Percentiles rank a stretch among this genome's conserved stretches.
Evolutionary conservation across 768 basidiomycete genomes (phyloP).

Genomic region (Agaricus blazei): DNA sequence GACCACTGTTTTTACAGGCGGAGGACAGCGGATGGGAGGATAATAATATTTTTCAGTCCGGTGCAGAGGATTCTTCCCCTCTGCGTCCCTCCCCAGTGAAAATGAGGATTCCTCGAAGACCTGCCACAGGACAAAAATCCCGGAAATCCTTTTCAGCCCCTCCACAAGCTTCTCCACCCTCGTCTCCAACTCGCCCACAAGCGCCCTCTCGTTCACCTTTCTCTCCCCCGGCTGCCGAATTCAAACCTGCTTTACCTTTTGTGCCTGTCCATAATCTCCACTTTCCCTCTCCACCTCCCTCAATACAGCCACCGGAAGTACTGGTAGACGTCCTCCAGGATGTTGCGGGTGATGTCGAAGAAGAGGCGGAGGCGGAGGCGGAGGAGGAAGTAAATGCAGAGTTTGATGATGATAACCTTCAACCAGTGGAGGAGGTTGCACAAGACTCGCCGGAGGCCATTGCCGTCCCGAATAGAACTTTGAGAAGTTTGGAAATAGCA

Average conservation of each 20-base stretch:
- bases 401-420: constrained; percentile 6
- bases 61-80: constrained; percentile 85
- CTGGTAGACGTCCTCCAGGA: constrained; percentile 13
- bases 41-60: constrained; percentile 86
- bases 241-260: constrained; percentile 17
- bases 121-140: constrained; percentile 40
- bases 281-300: background rate
- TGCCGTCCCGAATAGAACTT: constrained; percentile 32
- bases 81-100: constrained; percentile 53
- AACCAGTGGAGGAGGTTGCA: background rate
- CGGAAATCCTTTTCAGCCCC: constrained; percentile 74
- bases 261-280: background rate
- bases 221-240: constrained; percentile 14
- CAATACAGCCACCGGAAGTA: constrained; percentile 1
- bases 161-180: constrained; percentile 41
- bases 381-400: constrained; percentile 7
- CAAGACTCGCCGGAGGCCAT: constrained; percentile 7
- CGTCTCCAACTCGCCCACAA: constrained; percentile 35
- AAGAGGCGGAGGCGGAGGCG: constrained; percentile 8
- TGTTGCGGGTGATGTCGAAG: constrained; percentile 4
- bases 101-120: constrained; percentile 34
- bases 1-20: constrained; percentile 16
- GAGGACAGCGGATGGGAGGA: constrained; percentile 89
- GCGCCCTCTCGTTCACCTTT: constrained; percentile 30
- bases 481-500: constrained; percentile 17